These are phyloP conservation scores for Globisporangium parvum DNA, from an alignment of 352 stramenopile genomes.

Conservation along the genomic window DNA sequence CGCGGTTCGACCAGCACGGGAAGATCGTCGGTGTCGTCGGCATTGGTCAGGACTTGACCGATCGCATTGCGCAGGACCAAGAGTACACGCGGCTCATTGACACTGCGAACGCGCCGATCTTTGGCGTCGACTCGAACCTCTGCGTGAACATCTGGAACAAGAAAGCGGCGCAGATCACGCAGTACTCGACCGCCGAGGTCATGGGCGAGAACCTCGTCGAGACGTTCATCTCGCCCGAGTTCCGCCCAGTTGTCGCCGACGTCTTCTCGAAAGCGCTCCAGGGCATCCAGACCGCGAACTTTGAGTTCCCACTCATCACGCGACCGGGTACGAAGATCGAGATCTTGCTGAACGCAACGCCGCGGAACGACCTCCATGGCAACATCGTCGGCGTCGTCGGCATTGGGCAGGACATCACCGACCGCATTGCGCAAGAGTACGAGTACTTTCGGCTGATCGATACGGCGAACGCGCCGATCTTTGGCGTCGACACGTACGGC, in stretches of 20 bases:
- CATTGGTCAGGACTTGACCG: constrained; percentile 84
- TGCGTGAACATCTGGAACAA: constrained; percentile 92
- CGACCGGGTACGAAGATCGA: constrained; percentile 64
- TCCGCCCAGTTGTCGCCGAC: constrained; percentile 55
- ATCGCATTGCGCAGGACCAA: constrained; percentile 81
- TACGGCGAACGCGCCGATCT: constrained; percentile 71
- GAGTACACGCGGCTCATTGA: constrained; percentile 89
- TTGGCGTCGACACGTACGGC: constrained; percentile 65
- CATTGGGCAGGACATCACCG: constrained; percentile 83
- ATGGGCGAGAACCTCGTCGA: constrained; percentile 78
- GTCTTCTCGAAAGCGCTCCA: constrained; percentile 66
- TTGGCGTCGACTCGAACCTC: constrained; percentile 84
- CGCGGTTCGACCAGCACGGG: constrained; percentile 61
- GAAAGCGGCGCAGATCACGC: constrained; percentile 86
- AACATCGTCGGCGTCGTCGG: constrained; percentile 84
- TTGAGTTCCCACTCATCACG: constrained; percentile 84
- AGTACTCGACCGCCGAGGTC: constrained; percentile 73
- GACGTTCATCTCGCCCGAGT: constrained; percentile 80
- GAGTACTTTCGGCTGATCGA: constrained; percentile 77
- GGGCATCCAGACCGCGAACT: constrained; percentile 76
- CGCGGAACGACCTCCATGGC: constrained; percentile 56
- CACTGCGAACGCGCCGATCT: constrained; percentile 87
- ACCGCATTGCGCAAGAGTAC: constrained; percentile 69
- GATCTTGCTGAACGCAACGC: constrained; percentile 72
- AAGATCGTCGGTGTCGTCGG: constrained; percentile 80